phyloP scores from a whole-genome alignment of 169 alveolate genomes.

The Cryptosporidium sp. region DNA sequence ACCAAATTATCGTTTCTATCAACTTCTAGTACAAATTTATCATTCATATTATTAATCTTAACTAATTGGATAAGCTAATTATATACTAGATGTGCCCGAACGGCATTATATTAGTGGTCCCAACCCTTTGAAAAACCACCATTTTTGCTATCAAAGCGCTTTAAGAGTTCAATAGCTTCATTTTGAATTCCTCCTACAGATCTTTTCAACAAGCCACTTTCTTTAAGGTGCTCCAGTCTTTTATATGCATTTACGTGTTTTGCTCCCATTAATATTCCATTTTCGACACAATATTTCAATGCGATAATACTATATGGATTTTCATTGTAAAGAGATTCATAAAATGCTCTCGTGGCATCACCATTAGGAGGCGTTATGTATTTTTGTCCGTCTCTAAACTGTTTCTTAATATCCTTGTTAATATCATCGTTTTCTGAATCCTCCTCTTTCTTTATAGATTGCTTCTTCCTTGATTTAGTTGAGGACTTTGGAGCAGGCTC shows the following conservation, averaged over 20 bases:
- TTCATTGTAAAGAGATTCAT: conserved; percentile 89
- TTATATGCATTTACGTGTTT: conserved; percentile 31
- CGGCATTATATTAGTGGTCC: background rate
- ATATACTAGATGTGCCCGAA: background rate
- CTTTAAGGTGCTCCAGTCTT: conserved; percentile 39
- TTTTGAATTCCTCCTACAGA: conserved; percentile 34
- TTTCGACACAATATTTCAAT: conserved; percentile 80
- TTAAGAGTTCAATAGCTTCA: conserved; percentile 30
- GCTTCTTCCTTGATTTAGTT: background rate
- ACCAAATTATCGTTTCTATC: background rate
- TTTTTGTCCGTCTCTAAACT: conserved; percentile 88
- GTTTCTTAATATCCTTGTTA: conserved; percentile 81
- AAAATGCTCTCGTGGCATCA: conserved; percentile 92
- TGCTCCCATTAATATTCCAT: conserved; percentile 50
- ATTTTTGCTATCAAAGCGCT: conserved; percentile 24
- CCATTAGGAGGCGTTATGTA: conserved; percentile 92
- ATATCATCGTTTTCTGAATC: conserved; percentile 77
- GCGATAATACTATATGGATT: conserved; percentile 90
- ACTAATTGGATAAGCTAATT: background rate
- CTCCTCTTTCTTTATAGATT: background rate
- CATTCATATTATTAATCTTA: conserved; percentile 12
- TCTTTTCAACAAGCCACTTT: conserved; percentile 34
- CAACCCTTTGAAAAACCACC: conserved; percentile 31
- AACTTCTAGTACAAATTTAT: background rate
- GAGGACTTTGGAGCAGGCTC: background rate